Conservation (phyloP, 352 stramenopile species). For the Pseudoperonospora humuli region DNA sequence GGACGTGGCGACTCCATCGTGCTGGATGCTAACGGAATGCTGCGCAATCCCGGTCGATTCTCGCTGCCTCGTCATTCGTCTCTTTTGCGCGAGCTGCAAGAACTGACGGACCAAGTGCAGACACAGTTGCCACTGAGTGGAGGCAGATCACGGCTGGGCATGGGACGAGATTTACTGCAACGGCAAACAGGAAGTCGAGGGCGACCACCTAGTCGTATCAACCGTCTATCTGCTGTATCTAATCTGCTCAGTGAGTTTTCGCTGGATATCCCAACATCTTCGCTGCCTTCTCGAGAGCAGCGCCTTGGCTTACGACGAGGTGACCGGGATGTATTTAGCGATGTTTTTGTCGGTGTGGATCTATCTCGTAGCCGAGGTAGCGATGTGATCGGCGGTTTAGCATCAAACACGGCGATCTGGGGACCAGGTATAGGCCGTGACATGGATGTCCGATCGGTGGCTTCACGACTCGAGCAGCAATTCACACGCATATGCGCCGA, state of each 20-base stretch:
- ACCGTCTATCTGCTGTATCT: slow-evolving; percentile 57
- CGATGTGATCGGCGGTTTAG: slow-evolving; percentile 20
- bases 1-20: slow-evolving; percentile 29
- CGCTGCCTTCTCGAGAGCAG: slow-evolving; percentile 20
- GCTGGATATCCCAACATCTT: slow-evolving; percentile 54
- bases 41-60: slow-evolving; percentile 25
- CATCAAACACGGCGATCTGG: slow-evolving; percentile 28
- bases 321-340: slow-evolving; percentile 44
- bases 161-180: slow-evolving; percentile 41
- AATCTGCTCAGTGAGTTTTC: slow-evolving; percentile 81
- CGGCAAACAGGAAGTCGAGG: slow-evolving; percentile 30
- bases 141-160: slow-evolving; percentile 21
- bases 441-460: slow-evolving; percentile 57
- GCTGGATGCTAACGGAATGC: slow-evolving; percentile 21
- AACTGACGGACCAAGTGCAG: slow-evolving; percentile 70
- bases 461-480: slow-evolving; percentile 66
- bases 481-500: slow-evolving; percentile 41
- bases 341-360: slow-evolving; percentile 30
- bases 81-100: slow-evolving; percentile 65
- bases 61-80: slow-evolving; percentile 59
- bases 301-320: slow-evolving; percentile 37
- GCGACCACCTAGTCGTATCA: slow-evolving; percentile 52
- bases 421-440: slow-evolving; percentile 28
- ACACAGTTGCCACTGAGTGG: slow-evolving; percentile 40
- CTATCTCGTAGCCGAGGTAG: slow-evolving; percentile 26